phyloP scores from a whole-genome alignment of 1,139 yeast genomes.

The Suhomyces bribrorum region DNA sequence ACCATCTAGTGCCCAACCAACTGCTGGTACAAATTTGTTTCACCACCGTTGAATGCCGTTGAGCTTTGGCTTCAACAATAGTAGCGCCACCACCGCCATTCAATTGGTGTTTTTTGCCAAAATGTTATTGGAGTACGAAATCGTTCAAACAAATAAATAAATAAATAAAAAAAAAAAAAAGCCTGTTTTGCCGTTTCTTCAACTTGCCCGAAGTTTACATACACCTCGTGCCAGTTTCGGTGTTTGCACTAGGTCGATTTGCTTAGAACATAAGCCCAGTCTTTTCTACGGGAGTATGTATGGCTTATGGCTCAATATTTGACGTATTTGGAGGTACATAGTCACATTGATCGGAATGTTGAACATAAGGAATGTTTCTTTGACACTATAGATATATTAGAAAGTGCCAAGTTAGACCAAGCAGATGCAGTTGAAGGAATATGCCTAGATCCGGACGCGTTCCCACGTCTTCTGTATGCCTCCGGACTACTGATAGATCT shows the following conservation, averaged over 20 bases:
- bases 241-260: too few species aligned
- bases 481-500: neutral
- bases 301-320: too few species aligned
- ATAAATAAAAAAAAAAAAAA: too few species aligned
- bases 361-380: neutral
- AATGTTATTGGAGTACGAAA: neutral
- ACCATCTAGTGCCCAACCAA: too few species aligned
- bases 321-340: neutral
- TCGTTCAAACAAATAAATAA: too few species aligned
- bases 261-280: too few species aligned
- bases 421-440: conserved; percentile 1
- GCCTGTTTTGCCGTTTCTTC: too few species aligned
- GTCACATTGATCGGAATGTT: conserved; percentile 2
- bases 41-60: neutral
- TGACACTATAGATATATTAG: neutral
- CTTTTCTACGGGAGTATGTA: neutral
- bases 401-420: neutral
- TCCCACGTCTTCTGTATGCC: neutral
- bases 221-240: neutral
- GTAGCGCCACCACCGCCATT: neutral
- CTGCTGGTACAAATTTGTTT: neutral
- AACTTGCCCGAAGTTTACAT: neutral
- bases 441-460: neutral
- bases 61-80: neutral
- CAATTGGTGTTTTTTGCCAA: neutral